phyloP scores from a whole-genome alignment of 768 basidiomycete genomes.

The Psilocybe cubensis region DNA sequence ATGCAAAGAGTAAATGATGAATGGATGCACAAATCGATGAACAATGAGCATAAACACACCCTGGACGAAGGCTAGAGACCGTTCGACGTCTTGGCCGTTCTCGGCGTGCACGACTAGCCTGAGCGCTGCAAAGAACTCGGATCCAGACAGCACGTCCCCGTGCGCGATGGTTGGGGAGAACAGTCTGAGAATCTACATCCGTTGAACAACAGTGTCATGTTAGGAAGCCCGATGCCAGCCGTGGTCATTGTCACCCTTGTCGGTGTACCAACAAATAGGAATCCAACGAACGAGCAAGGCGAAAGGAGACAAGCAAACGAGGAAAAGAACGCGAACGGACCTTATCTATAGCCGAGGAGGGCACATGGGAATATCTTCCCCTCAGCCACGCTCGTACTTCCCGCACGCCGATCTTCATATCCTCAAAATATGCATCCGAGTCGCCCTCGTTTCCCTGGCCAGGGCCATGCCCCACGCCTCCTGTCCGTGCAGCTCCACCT shows the following conservation, averaged over 20 bases:
- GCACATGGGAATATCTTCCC: constrained; percentile 64
- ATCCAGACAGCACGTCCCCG: constrained; percentile 59
- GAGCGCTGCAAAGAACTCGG: constrained; percentile 78
- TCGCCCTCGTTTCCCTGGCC: constrained; percentile 38
- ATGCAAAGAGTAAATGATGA: too few relatives aligned
- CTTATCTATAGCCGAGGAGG: constrained; percentile 56
- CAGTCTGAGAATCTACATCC: constrained; percentile 60
- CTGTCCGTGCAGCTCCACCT: constrained; percentile 1
- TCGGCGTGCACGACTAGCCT: constrained; percentile 67
- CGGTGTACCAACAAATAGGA: too few relatives aligned
- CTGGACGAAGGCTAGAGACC: constrained; percentile 74
- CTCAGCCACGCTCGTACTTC: constrained; percentile 79
- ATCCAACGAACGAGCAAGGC: background rate
- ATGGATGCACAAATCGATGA: background rate
- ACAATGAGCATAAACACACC: constrained; percentile 44
- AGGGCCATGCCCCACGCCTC: too few relatives aligned
- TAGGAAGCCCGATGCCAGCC: too few relatives aligned
- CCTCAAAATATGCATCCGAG: constrained; percentile 58
- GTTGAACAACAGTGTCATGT: too few relatives aligned
- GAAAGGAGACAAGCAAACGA: background rate
- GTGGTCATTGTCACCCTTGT: too few relatives aligned
- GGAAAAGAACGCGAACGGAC: constrained; percentile 38
- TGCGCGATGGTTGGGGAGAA: constrained; percentile 61
- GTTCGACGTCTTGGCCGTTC: constrained; percentile 63
- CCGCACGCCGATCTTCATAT: constrained; percentile 55